Base-by-base conservation (phyloP, 768 basidiomycete species). In the Serendipita sp. region DNA sequence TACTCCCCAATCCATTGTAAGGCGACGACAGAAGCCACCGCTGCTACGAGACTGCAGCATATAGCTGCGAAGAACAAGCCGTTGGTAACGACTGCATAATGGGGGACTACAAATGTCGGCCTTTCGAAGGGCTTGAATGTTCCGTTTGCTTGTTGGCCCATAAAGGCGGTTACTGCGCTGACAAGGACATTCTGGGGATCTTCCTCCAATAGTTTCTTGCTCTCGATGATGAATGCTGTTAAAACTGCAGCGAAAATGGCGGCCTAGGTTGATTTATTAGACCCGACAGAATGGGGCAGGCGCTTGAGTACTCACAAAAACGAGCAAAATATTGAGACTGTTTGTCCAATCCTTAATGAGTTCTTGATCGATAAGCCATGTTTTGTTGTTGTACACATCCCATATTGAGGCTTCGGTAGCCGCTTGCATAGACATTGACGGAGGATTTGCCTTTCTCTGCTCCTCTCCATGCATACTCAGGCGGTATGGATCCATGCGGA, bases 201-300 rank as follows among this genome's bases (percentile, higher is more conserved):
- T 32, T 60, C 56, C 32, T 60, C 15, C 13, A 60, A 2, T 28
- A 60, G n/a, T 60, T 60, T 60, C 56, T 28, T 60, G 56, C 56
- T 60, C 56, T 60, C 56, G 7, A 32, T 60, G 56, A 60, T 60
- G 56, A 60, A 60, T 18, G 56, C 28, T 3, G 56, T 60, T 16
- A 60, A 35, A n/a, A 60, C 56, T 16, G 56, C 56, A 8, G 56
- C 16, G 35, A 28, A 60, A 16, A 60, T 16, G 24, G 56, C 56
- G 1, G 24, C 56, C 56, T 60, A 35, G 7, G 2, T 51, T 24
- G 24, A 24, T 28, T 60, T 37, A 28, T 32, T 35, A 60, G 56
- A 28, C 35, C 2, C 24, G n/a, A 16, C 15, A 8, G 16, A 15
- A 8, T 10, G 1, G 8, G 34, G 35, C 8, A 16, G 35, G 32